A percentile compares a stretch with the other conserved stretches of the same genome.
Evolutionary conservation across 371 early-diverging fungal genomes (phyloP).

Genomic region (Circinella umbellata): DNA sequence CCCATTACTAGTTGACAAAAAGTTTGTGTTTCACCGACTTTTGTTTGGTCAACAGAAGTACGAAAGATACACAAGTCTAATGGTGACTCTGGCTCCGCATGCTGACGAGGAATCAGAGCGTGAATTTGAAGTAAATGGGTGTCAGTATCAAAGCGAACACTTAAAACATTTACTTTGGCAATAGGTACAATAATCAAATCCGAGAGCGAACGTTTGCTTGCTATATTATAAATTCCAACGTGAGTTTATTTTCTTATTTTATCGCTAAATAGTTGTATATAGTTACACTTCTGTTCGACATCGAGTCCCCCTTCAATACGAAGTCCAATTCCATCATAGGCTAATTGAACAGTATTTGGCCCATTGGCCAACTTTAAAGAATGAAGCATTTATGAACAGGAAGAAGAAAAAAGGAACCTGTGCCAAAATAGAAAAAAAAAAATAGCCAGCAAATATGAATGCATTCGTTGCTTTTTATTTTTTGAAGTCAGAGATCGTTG

Average conservation of each 20-base stretch:
- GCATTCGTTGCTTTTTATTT: no score
- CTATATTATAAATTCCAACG: neutral
- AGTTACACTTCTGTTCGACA: conserved; percentile 36
- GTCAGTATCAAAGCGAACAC: conserved; percentile 25
- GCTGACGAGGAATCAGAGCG: conserved; percentile 44
- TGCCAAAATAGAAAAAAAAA: conserved; percentile 11
- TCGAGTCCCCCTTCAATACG: conserved; percentile 53
- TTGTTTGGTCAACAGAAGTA: conserved; percentile 29
- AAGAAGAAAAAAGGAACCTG: conserved; percentile 9
- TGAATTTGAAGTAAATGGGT: conserved; percentile 37
- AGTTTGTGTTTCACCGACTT: conserved; percentile 24
- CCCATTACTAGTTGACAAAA: conserved; percentile 36
- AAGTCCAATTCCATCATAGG: conserved; percentile 49
- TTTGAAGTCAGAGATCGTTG: no score
- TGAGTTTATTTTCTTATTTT: no score
- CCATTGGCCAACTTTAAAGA: conserved; percentile 38
- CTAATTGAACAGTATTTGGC: conserved; percentile 35
- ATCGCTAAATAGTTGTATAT: neutral
- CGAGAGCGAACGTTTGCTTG: conserved; percentile 28
- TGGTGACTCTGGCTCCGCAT: conserved; percentile 33
- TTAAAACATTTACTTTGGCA: conserved; percentile 35
- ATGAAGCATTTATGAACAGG: conserved; percentile 25
- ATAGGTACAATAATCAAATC: conserved; percentile 50
- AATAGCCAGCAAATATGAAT: neutral
- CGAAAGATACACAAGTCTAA: conserved; percentile 40